phyloP scores from a whole-genome alignment of 1,284 basidiomycete species.

The Pseudozyma sp. region DNA sequence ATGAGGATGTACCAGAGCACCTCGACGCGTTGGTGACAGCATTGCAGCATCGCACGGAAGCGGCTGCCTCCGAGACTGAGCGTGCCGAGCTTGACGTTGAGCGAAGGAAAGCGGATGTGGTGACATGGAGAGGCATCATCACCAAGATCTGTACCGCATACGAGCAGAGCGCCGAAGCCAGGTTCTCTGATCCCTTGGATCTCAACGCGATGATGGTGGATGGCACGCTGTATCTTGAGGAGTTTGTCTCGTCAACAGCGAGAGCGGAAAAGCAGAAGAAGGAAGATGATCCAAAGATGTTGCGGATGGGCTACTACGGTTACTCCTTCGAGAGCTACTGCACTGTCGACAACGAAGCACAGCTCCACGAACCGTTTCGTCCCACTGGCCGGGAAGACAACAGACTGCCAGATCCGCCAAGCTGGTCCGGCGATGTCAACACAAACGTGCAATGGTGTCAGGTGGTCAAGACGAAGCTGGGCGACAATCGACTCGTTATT shows the following conservation, averaged over 20 bases:
- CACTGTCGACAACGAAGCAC: constrained; percentile 71
- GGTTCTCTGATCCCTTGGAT: constrained; percentile 74
- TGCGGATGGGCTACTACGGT: constrained; percentile 43
- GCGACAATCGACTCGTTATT: constrained; percentile 81
- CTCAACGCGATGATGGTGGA: constrained; percentile 69
- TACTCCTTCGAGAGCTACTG: constrained; percentile 90
- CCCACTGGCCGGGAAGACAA: neutral
- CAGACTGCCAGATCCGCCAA: constrained; percentile 12
- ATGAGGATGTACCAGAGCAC: constrained; percentile 73
- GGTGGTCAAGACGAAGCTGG: constrained; percentile 89
- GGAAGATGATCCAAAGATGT: constrained; percentile 24
- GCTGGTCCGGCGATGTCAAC: constrained; percentile 87
- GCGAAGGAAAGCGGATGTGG: constrained; percentile 71
- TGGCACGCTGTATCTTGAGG: constrained; percentile 83
- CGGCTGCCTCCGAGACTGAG: constrained; percentile 1
- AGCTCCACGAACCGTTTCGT: constrained; percentile 16
- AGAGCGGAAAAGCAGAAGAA: constrained; percentile 76
- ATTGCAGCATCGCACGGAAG: constrained; percentile 43
- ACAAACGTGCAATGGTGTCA: constrained; percentile 97
- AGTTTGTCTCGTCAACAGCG: constrained; percentile 76
- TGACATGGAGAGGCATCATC: constrained; percentile 90
- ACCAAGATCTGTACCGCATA: constrained; percentile 75
- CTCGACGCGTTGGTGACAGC: constrained; percentile 44
- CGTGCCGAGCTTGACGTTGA: constrained; percentile 35
- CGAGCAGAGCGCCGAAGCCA: constrained; percentile 37